phyloP scores from a whole-genome alignment of 2,329 filamentous ascomycete genomes.

The Trichoderma simmonsii region DNA sequence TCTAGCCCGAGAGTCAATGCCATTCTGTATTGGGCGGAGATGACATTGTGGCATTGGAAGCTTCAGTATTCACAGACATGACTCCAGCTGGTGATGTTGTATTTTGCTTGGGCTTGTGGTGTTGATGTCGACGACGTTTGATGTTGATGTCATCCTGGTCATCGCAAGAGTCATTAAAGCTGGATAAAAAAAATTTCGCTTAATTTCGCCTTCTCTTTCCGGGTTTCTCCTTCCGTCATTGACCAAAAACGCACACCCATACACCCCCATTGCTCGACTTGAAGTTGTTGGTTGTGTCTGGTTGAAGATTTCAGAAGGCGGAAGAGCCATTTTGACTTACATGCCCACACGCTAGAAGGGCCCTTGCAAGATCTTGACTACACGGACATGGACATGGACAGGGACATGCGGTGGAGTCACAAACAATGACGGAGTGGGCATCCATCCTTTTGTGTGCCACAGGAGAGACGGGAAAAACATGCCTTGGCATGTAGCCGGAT shows the following conservation, averaged over 20 bases:
- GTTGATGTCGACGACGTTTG: background rate
- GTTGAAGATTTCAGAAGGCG: slow-evolving; percentile 8
- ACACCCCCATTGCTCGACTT: background rate
- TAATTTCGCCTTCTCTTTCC: background rate
- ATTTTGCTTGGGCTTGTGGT: background rate
- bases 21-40: background rate
- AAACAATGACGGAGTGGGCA: background rate
- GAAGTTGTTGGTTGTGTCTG: slow-evolving; percentile 4
- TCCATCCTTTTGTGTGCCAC: background rate
- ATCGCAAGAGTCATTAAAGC: background rate
- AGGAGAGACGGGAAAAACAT: slow-evolving; percentile 1
- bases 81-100: background rate
- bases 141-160: background rate
- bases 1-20: background rate
- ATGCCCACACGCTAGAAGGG: background rate
- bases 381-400: background rate
- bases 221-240: background rate
- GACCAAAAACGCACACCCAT: background rate
- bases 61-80: background rate
- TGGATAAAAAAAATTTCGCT: background rate
- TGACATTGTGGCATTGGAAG: background rate
- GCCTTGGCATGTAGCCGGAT: slow-evolving; percentile 9
- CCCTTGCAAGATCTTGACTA: slow-evolving; percentile 8
- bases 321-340: slow-evolving; percentile 8
- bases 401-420: background rate